phyloP scores from a whole-genome alignment of 768 basidiomycete genomes.

The Tricholomella constricta region DNA sequence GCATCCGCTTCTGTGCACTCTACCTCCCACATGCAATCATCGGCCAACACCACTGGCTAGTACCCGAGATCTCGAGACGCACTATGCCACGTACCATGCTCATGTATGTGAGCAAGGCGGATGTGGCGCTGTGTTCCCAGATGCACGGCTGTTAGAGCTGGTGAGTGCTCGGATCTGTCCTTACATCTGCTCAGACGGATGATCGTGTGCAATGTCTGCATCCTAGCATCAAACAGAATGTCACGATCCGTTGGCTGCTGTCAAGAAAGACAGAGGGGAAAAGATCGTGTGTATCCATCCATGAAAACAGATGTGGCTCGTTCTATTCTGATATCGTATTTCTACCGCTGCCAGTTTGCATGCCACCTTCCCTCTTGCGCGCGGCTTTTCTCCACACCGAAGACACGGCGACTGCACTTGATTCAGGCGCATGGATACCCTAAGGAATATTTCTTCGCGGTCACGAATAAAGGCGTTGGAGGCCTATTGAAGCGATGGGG shows the following conservation, averaged over 20 bases:
- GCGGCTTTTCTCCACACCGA: slow-evolving; percentile 69
- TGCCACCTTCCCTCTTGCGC: slow-evolving; percentile 69
- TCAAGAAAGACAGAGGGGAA: slow-evolving; percentile 77
- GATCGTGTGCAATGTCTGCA: neutral
- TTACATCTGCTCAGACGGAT: neutral
- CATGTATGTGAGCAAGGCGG: slow-evolving; percentile 73
- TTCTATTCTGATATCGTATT: neutral
- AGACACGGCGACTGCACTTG: slow-evolving; percentile 76
- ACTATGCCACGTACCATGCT: slow-evolving; percentile 83
- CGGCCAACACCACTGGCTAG: slow-evolving; percentile 63
- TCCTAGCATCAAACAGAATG: slow-evolving; percentile 80
- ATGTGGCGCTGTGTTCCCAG: slow-evolving; percentile 86
- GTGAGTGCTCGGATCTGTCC: slow-evolving; percentile 47
- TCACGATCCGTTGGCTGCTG: slow-evolving; percentile 82
- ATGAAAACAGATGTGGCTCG: neutral
- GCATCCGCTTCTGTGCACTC: slow-evolving; percentile 60
- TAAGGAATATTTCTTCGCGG: slow-evolving; percentile 88
- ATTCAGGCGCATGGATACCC: slow-evolving; percentile 83
- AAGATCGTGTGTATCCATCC: slow-evolving; percentile 65
- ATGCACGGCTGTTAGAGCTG: slow-evolving; percentile 73
- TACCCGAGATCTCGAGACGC: slow-evolving; percentile 73
- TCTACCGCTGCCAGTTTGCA: slow-evolving; percentile 54
- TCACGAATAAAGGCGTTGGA: slow-evolving; percentile 90
- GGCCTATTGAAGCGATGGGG: slow-evolving; percentile 80
- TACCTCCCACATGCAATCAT: slow-evolving; percentile 83